phyloP scores from a whole-genome alignment of 2,329 filamentous ascomycete species.

The Paecilomyces fulvus region DNA sequence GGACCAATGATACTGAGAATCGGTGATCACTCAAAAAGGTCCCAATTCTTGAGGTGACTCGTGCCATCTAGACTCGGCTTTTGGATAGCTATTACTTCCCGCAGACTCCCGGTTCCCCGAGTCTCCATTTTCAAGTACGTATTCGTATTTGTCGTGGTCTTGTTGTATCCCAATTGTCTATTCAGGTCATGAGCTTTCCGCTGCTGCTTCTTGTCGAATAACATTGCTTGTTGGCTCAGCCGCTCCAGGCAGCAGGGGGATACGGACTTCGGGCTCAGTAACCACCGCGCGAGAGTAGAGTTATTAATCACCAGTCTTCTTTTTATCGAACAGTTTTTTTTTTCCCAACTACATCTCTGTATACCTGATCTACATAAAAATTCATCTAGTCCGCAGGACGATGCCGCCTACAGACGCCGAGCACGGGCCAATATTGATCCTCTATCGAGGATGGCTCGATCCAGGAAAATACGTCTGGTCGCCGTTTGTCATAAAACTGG shows the following conservation, averaged over 20 bases:
- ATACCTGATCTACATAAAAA: neutral
- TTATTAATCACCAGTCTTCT: neutral
- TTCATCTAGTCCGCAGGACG: neutral
- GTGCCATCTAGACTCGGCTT: neutral
- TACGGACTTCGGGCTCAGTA: neutral
- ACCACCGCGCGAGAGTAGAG: neutral
- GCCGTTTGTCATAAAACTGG: slow-evolving; percentile 55
- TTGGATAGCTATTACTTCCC: neutral
- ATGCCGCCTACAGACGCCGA: neutral
- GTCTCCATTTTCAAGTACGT: neutral
- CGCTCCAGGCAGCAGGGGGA: neutral
- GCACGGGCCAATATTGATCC: slow-evolving; percentile 18
- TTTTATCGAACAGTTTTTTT: neutral
- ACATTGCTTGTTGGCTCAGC: neutral
- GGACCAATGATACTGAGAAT: neutral
- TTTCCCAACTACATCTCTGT: neutral
- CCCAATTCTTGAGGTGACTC: neutral
- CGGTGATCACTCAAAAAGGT: neutral
- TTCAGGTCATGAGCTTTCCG: neutral
- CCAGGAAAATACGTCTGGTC: slow-evolving; percentile 46
- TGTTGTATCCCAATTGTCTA: neutral
- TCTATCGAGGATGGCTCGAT: slow-evolving; percentile 45
- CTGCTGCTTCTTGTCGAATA: neutral
- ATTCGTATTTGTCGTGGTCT: neutral
- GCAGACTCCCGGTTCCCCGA: neutral